Base-by-base conservation (phyloP, 495 filamentous ascomycete genomes). In the Penicillium turbatum region DNA sequence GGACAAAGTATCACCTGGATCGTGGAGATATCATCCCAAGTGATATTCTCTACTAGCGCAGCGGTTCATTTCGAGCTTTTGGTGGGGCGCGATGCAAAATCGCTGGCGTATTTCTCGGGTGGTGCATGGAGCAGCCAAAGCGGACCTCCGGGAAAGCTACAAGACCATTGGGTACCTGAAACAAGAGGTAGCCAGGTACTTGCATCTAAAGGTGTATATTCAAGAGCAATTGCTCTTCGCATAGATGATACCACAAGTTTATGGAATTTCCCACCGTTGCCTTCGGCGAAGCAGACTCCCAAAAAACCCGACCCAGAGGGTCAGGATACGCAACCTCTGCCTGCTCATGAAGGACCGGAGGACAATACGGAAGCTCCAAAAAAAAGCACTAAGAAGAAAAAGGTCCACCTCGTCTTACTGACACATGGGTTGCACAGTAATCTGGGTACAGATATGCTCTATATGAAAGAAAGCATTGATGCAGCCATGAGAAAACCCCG, bases 391-490 rank as follows among this genome's bases (percentile, higher is more conserved):
- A 59, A 47, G 38, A 72, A 62, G 60, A 92, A 88, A 72, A 90
- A 84, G 59, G 74, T 97, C 0, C 93, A 98, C 63, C 74, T 98
- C 52, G 93, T 98, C 8, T 78, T 98, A 7, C 65, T 98, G 48
- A 97, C 93, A 0, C 93, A 98, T 75, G 93, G 93, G 1, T 69
- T 98, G 55, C 93, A 97, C 67, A 95, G 92, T 70, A 98, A 98
- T 70, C 79, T 96, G n/a, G 90, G 95, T 2, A 84, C 90, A 36
- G 93, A 98, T 72, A 95, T 98, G 95, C 75, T 98, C 26, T 98
- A 88, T 66, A 68, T 98, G 60, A 98, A 98, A 64, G 93, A 98
- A 67, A 92, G 89, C 60, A 97, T 98, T 48, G 95, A 98, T 68
- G 83, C 85, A 30, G 83, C 89, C 24, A 84, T 84, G 2, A 86